phyloP scores from a whole-genome alignment of 805 yeast genomes.

The Candida methanosorbosa region DNA sequence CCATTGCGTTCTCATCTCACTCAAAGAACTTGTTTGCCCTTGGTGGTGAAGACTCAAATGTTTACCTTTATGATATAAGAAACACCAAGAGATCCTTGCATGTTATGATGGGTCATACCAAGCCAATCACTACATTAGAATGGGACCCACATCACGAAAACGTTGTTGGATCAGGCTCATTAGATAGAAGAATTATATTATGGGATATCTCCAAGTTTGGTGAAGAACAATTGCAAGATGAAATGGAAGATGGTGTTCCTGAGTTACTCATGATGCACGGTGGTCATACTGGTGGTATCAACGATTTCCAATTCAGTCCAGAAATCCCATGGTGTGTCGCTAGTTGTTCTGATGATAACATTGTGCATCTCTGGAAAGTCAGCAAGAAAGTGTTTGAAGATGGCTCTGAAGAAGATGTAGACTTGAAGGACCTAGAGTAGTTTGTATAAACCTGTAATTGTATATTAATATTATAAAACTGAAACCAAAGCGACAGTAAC shows the following conservation, averaged over 20 bases:
- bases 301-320: conserved; percentile 65
- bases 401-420: conserved; percentile 7
- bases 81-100: conserved; percentile 37
- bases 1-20: conserved; percentile 57
- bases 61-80: conserved; percentile 59
- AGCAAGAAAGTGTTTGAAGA: conserved; percentile 22
- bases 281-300: conserved; percentile 74
- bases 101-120: conserved; percentile 75
- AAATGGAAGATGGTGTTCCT: conserved; percentile 86
- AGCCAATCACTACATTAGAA: conserved; percentile 59
- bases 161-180: conserved; percentile 65
- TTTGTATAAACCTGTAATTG: too few relatives aligned
- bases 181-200: conserved; percentile 66
- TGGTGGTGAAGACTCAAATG: conserved; percentile 62
- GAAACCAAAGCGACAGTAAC: too few relatives aligned
- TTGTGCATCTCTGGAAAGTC: conserved; percentile 52
- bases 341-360: conserved; percentile 52
- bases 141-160: conserved; percentile 78
- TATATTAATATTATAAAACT: too few relatives aligned
- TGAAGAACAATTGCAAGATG: conserved; percentile 78
- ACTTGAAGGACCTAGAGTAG: conserved; percentile 7
- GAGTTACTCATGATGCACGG: conserved; percentile 89
- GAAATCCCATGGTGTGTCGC: conserved; percentile 72
- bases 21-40: conserved; percentile 54
- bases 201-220: conserved; percentile 83